Evolutionary conservation across 805 yeast genomes (phyloP), one percentile per base, ranked within the genome.

Genomic region (Hanseniaspora jakobsenii): DNA sequence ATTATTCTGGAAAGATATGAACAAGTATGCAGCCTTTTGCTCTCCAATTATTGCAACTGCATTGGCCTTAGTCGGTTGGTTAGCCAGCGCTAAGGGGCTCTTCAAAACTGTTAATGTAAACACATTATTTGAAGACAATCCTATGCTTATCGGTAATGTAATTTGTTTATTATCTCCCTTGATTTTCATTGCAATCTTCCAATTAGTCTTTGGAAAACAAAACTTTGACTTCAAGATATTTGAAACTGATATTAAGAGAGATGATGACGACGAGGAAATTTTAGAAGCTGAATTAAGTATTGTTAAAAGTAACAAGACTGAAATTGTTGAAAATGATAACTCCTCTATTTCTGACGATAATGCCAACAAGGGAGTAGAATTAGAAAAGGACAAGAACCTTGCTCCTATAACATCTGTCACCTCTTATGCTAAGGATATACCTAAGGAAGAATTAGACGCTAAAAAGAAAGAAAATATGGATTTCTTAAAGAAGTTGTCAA

Each of bases 61-160:
- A 2, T 65, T 77, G 41, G 87, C 94, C 3, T 69, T 87, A 28
- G 73, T 77, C 65, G 66, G 84, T 3, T 80, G 87, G 84, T 55
- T 73, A 36, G 71, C 65, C 5, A 71, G 67, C 50, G 61, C 65
- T 3, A 38, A 44, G 18, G 30, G 38, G 8, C 52, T 65, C 36
- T 64, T 59, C 47, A 70, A 71, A 29, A 51, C 59, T 3, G 63
- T 72, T 35, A 70, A 70, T 6, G 70, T 70, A 36, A 64, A 67
- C 58, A 64, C 60, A 47, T 75, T 93, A n/a, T 91, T 89, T 52
- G 73, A 70, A 50, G 94, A 87, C 60, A 72, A 82, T 57, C 81
- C 95, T 32, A 87, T 87, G 95, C 69, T 85, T 50, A 77, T 79
- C 3, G 95, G 95, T 49, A 86, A 86, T 60, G 76, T 84, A 37